Evolutionary conservation across 306 rosid species (phyloP).

Genomic region (Prunus mira): DNA sequence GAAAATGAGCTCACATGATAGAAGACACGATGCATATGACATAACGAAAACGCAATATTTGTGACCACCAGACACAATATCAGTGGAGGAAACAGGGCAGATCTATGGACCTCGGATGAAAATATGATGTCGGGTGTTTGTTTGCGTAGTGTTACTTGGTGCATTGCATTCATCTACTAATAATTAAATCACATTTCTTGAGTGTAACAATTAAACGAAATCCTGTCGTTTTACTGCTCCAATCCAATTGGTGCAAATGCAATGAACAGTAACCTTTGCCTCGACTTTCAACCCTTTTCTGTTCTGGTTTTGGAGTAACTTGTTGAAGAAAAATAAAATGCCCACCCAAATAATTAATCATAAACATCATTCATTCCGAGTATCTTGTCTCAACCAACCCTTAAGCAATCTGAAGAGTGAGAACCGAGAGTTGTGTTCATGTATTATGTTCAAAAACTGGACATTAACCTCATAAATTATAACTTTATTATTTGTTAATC

Average conservation of each 20-base stretch:
- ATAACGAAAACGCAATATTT: background rate
- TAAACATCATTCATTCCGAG: background rate
- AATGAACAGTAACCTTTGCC: constrained; percentile 12
- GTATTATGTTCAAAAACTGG: background rate
- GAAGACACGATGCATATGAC: constrained; percentile 2
- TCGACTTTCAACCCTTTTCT: background rate
- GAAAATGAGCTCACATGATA: constrained; percentile 21
- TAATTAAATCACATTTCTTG: background rate
- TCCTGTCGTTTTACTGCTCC: constrained; percentile 1
- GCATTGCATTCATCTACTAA: constrained; percentile 23
- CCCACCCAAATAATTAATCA: background rate
- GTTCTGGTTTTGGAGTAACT: background rate
- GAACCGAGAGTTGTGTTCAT: background rate
- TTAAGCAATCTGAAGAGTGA: too few species aligned
- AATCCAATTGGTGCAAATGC: constrained; percentile 20
- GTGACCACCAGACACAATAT: constrained; percentile 13
- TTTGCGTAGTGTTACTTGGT: constrained; percentile 26
- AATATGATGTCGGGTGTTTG: constrained; percentile 44
- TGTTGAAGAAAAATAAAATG: background rate
- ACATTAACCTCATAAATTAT: too few species aligned
- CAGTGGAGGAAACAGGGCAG: constrained; percentile 27
- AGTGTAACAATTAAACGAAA: background rate
- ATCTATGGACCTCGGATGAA: constrained; percentile 38
- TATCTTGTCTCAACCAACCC: background rate
- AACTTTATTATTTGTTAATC: too few species aligned